These are phyloP conservation scores for Cutaneotrichosporon sp. DNA, from an alignment of 1,284 basidiomycete species.

Conservation along the genomic window DNA sequence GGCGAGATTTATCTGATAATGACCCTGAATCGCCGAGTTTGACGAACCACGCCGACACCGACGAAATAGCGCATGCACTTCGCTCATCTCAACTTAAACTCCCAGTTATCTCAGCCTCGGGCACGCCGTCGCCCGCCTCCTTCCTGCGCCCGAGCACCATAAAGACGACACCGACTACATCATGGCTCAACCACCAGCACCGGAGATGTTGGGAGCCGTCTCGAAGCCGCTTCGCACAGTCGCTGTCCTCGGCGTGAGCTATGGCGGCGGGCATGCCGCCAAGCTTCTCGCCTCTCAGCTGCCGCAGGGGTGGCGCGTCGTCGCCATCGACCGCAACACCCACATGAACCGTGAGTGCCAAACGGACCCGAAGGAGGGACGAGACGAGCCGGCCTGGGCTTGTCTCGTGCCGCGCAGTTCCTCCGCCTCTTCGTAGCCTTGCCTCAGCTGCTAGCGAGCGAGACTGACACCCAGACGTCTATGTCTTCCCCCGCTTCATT, in stretches of 20 bases:
- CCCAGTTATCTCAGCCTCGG: neutral
- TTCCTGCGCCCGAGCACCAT: neutral
- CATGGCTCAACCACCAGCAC: neutral
- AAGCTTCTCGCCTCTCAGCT: constrained; percentile 62
- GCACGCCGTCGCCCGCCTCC: neutral
- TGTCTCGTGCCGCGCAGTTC: neutral
- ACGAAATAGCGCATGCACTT: neutral
- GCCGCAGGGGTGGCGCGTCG: constrained; percentile 64
- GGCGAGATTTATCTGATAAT: neutral
- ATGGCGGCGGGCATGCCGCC: constrained; percentile 62
- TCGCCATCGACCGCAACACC: constrained; percentile 72
- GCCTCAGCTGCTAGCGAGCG: neutral
- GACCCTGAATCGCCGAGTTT: neutral
- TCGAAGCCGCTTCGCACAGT: constrained; percentile 53
- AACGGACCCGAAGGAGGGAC: neutral
- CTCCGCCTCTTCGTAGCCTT: neutral
- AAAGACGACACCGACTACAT: neutral
- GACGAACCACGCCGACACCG: neutral
- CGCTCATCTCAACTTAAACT: neutral
- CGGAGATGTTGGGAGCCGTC: neutral
- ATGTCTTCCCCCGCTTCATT: constrained; percentile 57
- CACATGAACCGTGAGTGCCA: constrained; percentile 52
- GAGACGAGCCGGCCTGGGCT: constrained; percentile 20
- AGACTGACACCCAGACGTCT: constrained; percentile 51
- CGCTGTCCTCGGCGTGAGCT: constrained; percentile 64